These are phyloP conservation scores for Fomes fomentarius DNA, from an alignment of 1,284 basidiomycete species.

Conservation along the genomic window DNA sequence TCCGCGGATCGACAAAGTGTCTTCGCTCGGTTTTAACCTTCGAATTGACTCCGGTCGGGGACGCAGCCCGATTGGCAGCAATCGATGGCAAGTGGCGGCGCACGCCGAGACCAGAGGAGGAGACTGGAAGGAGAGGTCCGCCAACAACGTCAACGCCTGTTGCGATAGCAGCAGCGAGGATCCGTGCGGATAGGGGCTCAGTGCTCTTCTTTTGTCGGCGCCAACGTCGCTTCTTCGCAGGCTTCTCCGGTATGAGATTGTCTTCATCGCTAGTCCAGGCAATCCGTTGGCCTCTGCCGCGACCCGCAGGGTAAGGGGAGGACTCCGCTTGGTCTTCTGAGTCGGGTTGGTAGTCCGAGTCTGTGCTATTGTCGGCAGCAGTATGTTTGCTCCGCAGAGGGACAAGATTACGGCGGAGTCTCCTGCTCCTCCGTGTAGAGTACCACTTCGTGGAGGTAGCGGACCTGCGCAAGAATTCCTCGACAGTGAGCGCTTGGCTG, in stretches of 20 bases:
- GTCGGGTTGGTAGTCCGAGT: neutral
- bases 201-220: constrained; percentile 15
- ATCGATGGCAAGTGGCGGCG: constrained; percentile 27
- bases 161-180: constrained; percentile 30
- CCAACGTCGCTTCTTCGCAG: constrained; percentile 1
- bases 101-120: constrained; percentile 10
- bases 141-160: constrained; percentile 26
- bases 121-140: neutral
- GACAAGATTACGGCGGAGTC: neutral
- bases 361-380: neutral
- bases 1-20: constrained; percentile 23
- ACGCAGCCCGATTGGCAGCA: constrained; percentile 11
- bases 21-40: constrained; percentile 9
- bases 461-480: neutral
- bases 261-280: constrained; percentile 14
- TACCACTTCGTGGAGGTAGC: neutral
- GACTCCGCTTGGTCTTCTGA: neutral
- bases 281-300: neutral
- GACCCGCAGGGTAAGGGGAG: neutral
- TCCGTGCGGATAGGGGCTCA: constrained; percentile 26
- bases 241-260: neutral
- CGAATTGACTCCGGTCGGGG: neutral
- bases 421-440: neutral
- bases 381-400: neutral
- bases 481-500: neutral